phyloP scores from a whole-genome alignment of 2,329 filamentous ascomycete species.

The Fusarium sp. region DNA sequence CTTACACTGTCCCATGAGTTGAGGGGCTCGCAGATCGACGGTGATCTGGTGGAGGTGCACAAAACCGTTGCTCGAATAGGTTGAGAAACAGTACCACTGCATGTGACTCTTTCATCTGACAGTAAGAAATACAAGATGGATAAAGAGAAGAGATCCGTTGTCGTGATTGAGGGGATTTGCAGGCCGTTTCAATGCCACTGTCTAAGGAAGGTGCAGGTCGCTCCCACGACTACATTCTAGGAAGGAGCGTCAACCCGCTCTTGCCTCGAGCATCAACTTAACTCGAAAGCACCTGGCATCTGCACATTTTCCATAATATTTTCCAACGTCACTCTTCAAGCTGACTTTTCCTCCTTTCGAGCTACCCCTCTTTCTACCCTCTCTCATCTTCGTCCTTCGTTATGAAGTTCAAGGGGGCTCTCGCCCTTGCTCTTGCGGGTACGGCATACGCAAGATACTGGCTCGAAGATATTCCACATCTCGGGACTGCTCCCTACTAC shows the following conservation, averaged over 20 bases:
- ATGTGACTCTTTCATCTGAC: not conserved
- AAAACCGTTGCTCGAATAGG: slow-evolving; percentile 8
- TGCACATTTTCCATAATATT: not conserved
- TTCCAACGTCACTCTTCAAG: not conserved
- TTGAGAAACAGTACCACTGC: slow-evolving; percentile 22
- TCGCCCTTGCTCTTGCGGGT: slow-evolving; percentile 27
- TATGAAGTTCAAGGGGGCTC: slow-evolving; percentile 33
- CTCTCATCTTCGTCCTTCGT: not conserved
- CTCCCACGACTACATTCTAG: not conserved
- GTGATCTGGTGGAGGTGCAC: slow-evolving; percentile 4
- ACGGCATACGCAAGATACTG: slow-evolving; percentile 35
- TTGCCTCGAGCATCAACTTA: slow-evolving; percentile 2
- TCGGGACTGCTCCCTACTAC: slow-evolving; percentile 45
- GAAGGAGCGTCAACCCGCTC: slow-evolving; percentile 1
- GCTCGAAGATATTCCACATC: slow-evolving; percentile 47
- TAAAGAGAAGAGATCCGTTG: not conserved
- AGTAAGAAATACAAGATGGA: not conserved
- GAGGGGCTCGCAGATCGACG: not conserved
- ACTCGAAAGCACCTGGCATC: not conserved
- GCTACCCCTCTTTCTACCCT: not conserved
- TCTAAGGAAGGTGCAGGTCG: slow-evolving; percentile 7
- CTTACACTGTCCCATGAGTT: slow-evolving; percentile 8
- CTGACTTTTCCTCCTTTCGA: not conserved
- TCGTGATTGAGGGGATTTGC: not conserved
- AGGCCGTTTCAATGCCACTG: not conserved